phyloP scores from a whole-genome alignment of 768 basidiomycete genomes.

The Lanmaoa pseudosensibilis region DNA sequence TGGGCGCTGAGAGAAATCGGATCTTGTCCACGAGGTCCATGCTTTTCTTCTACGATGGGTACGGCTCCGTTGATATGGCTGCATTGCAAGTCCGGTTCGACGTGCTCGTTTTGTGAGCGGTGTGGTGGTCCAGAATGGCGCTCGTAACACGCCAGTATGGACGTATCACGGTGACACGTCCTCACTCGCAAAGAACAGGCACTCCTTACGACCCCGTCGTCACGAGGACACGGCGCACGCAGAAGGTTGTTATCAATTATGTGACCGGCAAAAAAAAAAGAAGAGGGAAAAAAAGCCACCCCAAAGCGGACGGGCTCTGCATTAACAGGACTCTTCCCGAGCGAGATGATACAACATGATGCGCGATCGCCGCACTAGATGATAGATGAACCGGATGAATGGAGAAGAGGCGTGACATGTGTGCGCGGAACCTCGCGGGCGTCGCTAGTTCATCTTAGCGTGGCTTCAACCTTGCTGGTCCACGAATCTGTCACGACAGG shows the following conservation, averaged over 20 bases:
- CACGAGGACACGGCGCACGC: background rate
- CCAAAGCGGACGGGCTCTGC: background rate
- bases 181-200: background rate
- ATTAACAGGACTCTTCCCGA: background rate
- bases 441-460: background rate
- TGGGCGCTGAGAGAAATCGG: background rate
- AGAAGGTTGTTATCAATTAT: background rate
- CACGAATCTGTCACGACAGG: background rate
- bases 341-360: background rate
- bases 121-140: background rate
- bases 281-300: background rate
- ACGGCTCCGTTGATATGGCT: background rate
- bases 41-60: background rate
- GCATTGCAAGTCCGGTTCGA: background rate
- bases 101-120: background rate
- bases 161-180: background rate
- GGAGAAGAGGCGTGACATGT: background rate
- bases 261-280: background rate
- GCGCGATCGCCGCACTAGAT: slow-evolving; percentile 4
- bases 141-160: background rate
- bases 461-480: background rate
- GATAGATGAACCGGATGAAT: background rate
- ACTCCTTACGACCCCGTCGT: background rate
- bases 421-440: background rate
- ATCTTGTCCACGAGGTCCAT: background rate